Conservation (phyloP, 106 monocot species). For the Platanthera guangdongensis region DNA sequence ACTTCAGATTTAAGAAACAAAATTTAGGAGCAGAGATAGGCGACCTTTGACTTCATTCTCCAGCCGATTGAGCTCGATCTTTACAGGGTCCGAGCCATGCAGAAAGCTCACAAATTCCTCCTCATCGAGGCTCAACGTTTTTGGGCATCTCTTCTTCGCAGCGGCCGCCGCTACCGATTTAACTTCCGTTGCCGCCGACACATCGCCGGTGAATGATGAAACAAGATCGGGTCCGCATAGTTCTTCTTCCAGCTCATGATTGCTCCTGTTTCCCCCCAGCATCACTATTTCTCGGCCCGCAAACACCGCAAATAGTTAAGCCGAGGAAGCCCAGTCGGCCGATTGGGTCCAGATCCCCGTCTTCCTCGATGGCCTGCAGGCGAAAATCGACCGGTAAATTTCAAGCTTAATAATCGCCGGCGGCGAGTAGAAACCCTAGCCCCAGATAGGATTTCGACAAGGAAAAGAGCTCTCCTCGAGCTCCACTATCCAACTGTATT, state of each 20-base stretch:
- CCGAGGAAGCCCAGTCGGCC: not conserved
- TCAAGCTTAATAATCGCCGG: not conserved
- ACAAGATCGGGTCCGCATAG: slow-evolving; percentile 2
- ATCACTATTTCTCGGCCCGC: not conserved
- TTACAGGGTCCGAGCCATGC: slow-evolving; percentile 74
- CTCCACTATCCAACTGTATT: slow-evolving; percentile 5
- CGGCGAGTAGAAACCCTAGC: not conserved
- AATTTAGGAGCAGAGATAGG: not conserved
- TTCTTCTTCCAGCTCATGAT: slow-evolving; percentile 1
- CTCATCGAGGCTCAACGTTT: slow-evolving; percentile 38
- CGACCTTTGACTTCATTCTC: slow-evolving; percentile 59
- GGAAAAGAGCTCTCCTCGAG: not conserved
- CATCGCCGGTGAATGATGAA: not conserved
- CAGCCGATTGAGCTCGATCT: slow-evolving; percentile 73
- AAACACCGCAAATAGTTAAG: not conserved
- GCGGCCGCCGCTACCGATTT: not conserved
- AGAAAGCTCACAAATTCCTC: slow-evolving; percentile 48
- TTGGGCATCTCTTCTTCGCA: slow-evolving; percentile 28
- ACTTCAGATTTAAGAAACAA: not conserved
- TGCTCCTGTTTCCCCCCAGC: slow-evolving; percentile 9
- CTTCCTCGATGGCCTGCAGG: not conserved
- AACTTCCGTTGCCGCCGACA: not conserved
- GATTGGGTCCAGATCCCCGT: not conserved
- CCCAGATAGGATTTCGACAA: not conserved
- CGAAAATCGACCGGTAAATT: not conserved